Evolutionary conservation across 805 yeast genomes (phyloP), one percentile per base, ranked within the genome.

Genomic region (Henningerozyma blattae): DNA sequence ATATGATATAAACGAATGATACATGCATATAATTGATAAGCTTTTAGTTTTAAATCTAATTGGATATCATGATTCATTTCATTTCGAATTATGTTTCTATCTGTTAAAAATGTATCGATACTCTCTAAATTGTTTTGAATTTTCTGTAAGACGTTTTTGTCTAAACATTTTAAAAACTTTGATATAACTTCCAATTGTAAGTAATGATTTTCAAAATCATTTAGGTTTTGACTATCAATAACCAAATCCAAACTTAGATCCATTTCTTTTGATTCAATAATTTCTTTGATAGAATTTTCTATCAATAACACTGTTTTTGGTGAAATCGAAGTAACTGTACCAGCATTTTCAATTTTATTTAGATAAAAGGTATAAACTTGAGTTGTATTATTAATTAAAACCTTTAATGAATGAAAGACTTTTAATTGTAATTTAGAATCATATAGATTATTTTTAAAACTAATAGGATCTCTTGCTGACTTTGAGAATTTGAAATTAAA

Each of bases 1-100:
- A 49, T 24, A 22, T 43, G 36, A 17, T 43, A 35, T 8, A 42
- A 37, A 22, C 53, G 39, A 8, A 52, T 34, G 3, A 50, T 32
- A 15, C 47, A 37, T 10, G 70, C 59, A 36, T 70, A 61, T 4
- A 70, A 52, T 36, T 68, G 56, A 42, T 74, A 79, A 27, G 69
- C 45, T 0, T 70, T 49, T 37, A 53, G 59, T n/a, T 54, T 45
- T 57, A 62, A 56, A 32, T 48, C 43, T 4, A 66, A 64, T 2
- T 63, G 31, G 15, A n/a, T n/a, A n/a, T n/a, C n/a, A n/a, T 57
- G 51, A 26, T 52, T 53, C 10, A 62, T 31, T 1, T 48, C 38
- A 22, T 38, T 43, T 14, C 34, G 36, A 15, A 32, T 26, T 3
- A 42, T 9, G 17, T 6, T 37, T 28, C 39, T 39, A 9, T 38